Percentiles rank a stretch among this genome's conserved stretches.
These are phyloP conservation scores for Podila epigama DNA, from an alignment of 192 early-diverging fungal species.

Conservation along the genomic window DNA sequence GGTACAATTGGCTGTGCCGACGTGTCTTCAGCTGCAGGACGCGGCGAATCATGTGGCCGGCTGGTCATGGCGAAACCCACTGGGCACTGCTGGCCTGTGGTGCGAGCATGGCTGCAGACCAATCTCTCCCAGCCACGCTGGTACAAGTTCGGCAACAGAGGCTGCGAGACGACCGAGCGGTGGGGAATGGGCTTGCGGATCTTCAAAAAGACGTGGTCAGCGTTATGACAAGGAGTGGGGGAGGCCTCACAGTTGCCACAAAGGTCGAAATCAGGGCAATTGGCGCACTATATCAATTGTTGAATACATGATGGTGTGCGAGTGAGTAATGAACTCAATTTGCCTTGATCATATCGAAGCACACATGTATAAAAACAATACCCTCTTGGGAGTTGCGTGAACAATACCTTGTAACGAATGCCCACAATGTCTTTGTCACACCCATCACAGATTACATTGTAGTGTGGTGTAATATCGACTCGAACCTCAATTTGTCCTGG, in stretches of 20 bases:
- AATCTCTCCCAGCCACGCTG: conserved; percentile 19
- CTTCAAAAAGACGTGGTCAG: conserved; percentile 57
- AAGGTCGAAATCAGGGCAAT: conserved; percentile 68
- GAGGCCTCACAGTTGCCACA: conserved; percentile 66
- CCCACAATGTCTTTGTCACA: conserved; percentile 54
- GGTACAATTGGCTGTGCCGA: too few relatives aligned
- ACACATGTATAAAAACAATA: too few relatives aligned
- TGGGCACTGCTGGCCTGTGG: neutral
- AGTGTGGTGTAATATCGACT: conserved; percentile 29
- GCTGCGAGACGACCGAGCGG: conserved; percentile 1
- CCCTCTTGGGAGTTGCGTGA: neutral
- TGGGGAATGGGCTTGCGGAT: conserved; percentile 46
- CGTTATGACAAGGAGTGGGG: conserved; percentile 42
- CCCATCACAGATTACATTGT: conserved; percentile 55
- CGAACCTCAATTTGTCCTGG: conserved; percentile 37
- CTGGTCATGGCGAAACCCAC: neutral
- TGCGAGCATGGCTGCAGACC: neutral
- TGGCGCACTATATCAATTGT: conserved; percentile 50
- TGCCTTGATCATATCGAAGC: too few relatives aligned
- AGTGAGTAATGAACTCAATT: neutral
- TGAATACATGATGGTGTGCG: neutral
- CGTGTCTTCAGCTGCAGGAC: neutral
- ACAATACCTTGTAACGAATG: conserved; percentile 57
- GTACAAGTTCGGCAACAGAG: conserved; percentile 53
- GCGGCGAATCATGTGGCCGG: neutral